Evolutionary conservation across 2,329 filamentous ascomycete species (phyloP).

Genomic region (Ceratocystiopsis sp.): DNA sequence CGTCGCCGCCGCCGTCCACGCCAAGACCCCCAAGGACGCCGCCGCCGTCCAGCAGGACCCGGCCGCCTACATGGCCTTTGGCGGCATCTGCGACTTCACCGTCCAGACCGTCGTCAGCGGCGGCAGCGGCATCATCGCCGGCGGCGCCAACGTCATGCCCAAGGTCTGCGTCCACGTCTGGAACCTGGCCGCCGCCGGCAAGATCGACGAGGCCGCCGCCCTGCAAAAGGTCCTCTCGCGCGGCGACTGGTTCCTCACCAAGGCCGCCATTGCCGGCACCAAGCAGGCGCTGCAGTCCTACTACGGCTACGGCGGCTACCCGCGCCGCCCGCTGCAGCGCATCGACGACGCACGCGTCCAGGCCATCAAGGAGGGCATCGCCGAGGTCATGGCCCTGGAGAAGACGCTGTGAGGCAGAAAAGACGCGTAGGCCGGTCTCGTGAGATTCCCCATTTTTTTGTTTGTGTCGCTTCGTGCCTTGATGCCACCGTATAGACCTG

Average conservation of each 20-base stretch:
- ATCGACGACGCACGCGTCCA: conserved; percentile 38
- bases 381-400: conserved; percentile 51
- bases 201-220: conserved; percentile 55
- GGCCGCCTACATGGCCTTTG: conserved; percentile 67
- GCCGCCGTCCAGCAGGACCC: conserved; percentile 23
- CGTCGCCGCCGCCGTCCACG: conserved; percentile 55
- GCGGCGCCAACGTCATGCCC: conserved; percentile 71
- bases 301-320: conserved; percentile 66
- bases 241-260: conserved; percentile 71
- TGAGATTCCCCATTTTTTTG: neutral
- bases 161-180: conserved; percentile 66
- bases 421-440: too few species aligned
- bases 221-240: conserved; percentile 63
- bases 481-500: too few species aligned
- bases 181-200: conserved; percentile 57
- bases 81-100: conserved; percentile 77
- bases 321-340: conserved; percentile 54
- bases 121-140: conserved; percentile 71
- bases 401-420: conserved; percentile 23
- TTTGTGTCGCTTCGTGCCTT: neutral
- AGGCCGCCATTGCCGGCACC: conserved; percentile 69
- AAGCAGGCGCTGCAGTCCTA: conserved; percentile 69
- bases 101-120: conserved; percentile 65
- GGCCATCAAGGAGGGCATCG: conserved; percentile 36
- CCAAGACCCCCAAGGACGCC: conserved; percentile 38